Conservation (phyloP, 2,329 filamentous ascomycete species). For the Aureobasidium sp. region DNA sequence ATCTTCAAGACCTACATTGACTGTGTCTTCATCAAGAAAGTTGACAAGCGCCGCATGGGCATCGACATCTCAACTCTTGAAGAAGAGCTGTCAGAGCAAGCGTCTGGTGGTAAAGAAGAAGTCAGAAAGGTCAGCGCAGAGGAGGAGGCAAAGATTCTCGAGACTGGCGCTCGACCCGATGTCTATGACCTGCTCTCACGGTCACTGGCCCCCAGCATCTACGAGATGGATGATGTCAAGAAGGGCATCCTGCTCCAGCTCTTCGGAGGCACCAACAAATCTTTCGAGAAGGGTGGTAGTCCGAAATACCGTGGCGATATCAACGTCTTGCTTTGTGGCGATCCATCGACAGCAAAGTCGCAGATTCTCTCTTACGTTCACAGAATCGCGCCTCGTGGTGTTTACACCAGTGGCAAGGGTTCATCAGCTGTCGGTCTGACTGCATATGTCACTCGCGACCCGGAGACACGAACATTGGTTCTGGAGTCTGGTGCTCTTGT, state of each 20-base stretch:
- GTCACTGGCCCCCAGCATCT: slow-evolving; percentile 88
- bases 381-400: slow-evolving; percentile 89
- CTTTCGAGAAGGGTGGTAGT: slow-evolving; percentile 90
- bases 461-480: slow-evolving; percentile 77
- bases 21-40: slow-evolving; percentile 90
- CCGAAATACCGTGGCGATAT: slow-evolving; percentile 96
- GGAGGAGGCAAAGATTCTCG: slow-evolving; percentile 81
- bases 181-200: slow-evolving; percentile 88
- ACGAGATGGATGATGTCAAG: slow-evolving; percentile 98
- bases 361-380: slow-evolving; percentile 97
- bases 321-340: slow-evolving; percentile 92
- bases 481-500: slow-evolving; percentile 73
- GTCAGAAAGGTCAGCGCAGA: slow-evolving; percentile 74
- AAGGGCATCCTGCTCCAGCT: slow-evolving; percentile 95
- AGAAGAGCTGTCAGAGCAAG: slow-evolving; percentile 66
- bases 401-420: slow-evolving; percentile 74
- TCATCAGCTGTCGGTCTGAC: slow-evolving; percentile 77
- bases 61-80: slow-evolving; percentile 84
- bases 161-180: slow-evolving; percentile 69
- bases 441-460: slow-evolving; percentile 74
- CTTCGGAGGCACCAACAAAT: slow-evolving; percentile 96
- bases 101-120: slow-evolving; percentile 68
- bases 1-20: slow-evolving; percentile 98
- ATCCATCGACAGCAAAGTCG: slow-evolving; percentile 93
- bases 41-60: slow-evolving; percentile 89